Conservation (phyloP, 768 basidiomycete species). For the Lactarius indigo region DNA sequence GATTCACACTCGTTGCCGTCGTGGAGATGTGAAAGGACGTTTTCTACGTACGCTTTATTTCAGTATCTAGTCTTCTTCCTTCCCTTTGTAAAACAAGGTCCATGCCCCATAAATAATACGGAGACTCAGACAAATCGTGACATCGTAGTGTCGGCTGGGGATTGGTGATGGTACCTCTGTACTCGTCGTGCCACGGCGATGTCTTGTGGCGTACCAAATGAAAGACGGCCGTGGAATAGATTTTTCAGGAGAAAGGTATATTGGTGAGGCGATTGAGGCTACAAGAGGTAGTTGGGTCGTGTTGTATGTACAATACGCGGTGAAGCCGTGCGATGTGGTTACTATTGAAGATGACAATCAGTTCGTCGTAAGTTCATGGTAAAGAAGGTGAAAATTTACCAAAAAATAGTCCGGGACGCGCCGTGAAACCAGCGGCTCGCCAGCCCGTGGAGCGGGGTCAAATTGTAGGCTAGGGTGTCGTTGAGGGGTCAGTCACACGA, state of each 20-base stretch:
- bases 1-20: conserved; percentile 2
- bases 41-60: conserved; percentile 24
- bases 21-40: conserved; percentile 12
- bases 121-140: conserved; percentile 16
- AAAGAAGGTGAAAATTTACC: conserved; percentile 42
- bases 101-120: conserved; percentile 21
- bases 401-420: conserved; percentile 94
- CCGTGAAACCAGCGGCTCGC: conserved; percentile 95
- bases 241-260: conserved; percentile 25
- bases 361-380: not conserved
- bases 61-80: conserved; percentile 23
- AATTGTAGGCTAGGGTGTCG: conserved; percentile 82
- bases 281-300: conserved; percentile 24
- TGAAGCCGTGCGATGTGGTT: conserved; percentile 16
- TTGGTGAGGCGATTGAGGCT: conserved; percentile 21
- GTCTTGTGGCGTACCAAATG: conserved; percentile 1
- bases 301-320: conserved; percentile 28
- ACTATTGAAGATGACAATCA: conserved; percentile 5
- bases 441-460: conserved; percentile 97
- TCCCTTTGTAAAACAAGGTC: conserved; percentile 21
- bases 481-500: conserved; percentile 12
- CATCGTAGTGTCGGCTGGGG: conserved; percentile 8
- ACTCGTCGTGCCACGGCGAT: not conserved
- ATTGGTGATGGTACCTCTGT: conserved; percentile 12
- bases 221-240: conserved; percentile 2